phyloP scores from a whole-genome alignment of 1,139 yeast species.

The Lodderomyces jiufengensis region DNA sequence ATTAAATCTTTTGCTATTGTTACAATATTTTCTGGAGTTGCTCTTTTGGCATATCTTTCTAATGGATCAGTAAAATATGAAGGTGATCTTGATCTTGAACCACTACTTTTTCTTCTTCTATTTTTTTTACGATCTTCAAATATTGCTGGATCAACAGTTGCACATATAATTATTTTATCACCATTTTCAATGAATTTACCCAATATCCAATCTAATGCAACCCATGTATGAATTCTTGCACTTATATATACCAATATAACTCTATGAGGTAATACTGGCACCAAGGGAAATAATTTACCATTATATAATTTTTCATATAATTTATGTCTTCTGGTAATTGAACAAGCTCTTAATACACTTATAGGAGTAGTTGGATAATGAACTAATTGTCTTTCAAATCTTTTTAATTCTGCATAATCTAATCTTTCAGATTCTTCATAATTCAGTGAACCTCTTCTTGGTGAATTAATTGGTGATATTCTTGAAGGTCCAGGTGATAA shows the following conservation, averaged over 20 bases:
- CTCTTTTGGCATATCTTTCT: conserved; percentile 30
- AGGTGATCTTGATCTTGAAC: conserved; percentile 19
- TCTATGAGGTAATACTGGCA: conserved; percentile 49
- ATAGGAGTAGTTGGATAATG: conserved; percentile 53
- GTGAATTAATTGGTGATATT: conserved; percentile 10
- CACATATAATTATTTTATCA: conserved; percentile 60
- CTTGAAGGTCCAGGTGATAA: conserved; percentile 5
- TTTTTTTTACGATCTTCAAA: conserved; percentile 5
- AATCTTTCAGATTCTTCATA: conserved; percentile 5
- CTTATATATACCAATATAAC: conserved; percentile 60
- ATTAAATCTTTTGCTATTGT: conserved; percentile 40
- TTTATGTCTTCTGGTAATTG: conserved; percentile 44
- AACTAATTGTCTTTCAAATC: conserved; percentile 6
- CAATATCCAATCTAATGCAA: conserved; percentile 67
- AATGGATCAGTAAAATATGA: conserved; percentile 26
- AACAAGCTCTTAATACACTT: conserved; percentile 49
- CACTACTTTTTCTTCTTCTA: conserved; percentile 3
- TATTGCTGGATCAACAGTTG: conserved; percentile 24
- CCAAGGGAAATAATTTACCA: conserved; percentile 25
- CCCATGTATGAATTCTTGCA: conserved; percentile 78
- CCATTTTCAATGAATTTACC: conserved; percentile 52
- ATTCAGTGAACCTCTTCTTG: conserved; percentile 3
- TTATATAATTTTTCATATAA: conserved; percentile 38
- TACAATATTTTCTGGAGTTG: conserved; percentile 33
- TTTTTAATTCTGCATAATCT: conserved; percentile 6